Conservation (phyloP, 305 asterid genomes). For the Lippia alba region DNA sequence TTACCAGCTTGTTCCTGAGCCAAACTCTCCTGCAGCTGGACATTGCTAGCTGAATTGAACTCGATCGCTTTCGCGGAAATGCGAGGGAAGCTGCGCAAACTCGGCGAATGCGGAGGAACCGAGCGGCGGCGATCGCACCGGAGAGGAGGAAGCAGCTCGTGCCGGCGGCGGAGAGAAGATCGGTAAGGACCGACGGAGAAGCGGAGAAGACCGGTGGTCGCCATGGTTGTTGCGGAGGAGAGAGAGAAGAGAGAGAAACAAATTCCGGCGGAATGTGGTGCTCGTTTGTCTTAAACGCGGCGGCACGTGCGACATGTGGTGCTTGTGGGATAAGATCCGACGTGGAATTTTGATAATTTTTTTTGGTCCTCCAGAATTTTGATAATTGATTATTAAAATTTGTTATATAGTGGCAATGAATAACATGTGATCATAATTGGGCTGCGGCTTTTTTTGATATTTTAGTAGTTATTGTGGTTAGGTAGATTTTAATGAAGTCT, state of each 20-base stretch:
- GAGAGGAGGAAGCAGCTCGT: constrained; percentile 35
- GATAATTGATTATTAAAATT: background rate
- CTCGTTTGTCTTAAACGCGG: constrained; percentile 25
- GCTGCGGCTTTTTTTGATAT: background rate
- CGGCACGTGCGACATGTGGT: constrained; percentile 54
- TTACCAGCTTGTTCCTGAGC: constrained; percentile 38
- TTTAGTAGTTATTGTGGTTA: background rate
- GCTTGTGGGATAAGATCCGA: constrained; percentile 37
- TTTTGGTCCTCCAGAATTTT: too few species aligned
- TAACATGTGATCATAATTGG: constrained; percentile 27
- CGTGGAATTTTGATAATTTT: constrained; percentile 34
- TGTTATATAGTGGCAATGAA: background rate
- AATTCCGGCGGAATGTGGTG: constrained; percentile 31
- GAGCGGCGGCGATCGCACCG: constrained; percentile 31
- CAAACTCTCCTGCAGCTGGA: constrained; percentile 39
- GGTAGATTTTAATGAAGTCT: background rate
- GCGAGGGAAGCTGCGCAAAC: constrained; percentile 33
- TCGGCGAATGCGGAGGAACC: constrained; percentile 34
- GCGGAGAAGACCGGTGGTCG: constrained; percentile 66
- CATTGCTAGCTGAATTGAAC: constrained; percentile 34
- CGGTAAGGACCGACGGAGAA: constrained; percentile 48
- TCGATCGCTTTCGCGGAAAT: constrained; percentile 63
- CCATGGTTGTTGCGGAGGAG: constrained; percentile 41
- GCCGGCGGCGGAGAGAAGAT: constrained; percentile 44
- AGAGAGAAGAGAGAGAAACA: constrained; percentile 28